phyloP scores from a whole-genome alignment of 2,329 filamentous ascomycete species.

The Epichloe amarillans region DNA sequence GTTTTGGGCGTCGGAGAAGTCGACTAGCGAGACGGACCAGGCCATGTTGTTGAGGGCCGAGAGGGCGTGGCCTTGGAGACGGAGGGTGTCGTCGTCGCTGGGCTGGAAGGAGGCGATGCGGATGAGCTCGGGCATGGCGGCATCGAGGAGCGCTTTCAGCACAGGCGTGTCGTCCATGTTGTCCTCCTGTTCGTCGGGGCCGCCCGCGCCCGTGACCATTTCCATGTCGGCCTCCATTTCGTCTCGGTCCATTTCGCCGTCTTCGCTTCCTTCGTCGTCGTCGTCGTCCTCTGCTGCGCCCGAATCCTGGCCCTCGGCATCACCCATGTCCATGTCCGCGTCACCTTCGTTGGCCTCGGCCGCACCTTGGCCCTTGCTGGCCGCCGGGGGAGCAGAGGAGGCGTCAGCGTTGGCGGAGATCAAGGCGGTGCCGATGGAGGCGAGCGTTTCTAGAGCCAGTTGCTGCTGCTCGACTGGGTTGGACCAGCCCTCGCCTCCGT shows the following conservation, averaged over 20 bases:
- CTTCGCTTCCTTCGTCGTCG: conserved; percentile 26
- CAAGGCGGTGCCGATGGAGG: conserved; percentile 49
- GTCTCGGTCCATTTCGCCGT: conserved; percentile 43
- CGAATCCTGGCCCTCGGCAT: conserved; percentile 23
- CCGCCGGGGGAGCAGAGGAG: conserved; percentile 4
- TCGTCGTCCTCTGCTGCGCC: conserved; percentile 20
- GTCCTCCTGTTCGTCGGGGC: conserved; percentile 22
- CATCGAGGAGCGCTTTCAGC: conserved; percentile 28
- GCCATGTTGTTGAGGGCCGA: conserved; percentile 53
- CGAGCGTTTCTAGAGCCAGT: conserved; percentile 47
- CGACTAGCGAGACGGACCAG: conserved; percentile 50
- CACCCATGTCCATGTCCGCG: conserved; percentile 25
- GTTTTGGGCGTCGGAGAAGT: conserved; percentile 42
- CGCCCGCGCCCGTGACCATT: conserved; percentile 40
- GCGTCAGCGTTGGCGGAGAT: conserved; percentile 33
- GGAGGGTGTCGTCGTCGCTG: conserved; percentile 25
- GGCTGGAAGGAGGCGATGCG: conserved; percentile 30
- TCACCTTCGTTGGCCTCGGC: conserved; percentile 27
- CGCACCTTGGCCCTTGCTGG: conserved; percentile 17
- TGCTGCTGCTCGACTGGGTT: conserved; percentile 33
- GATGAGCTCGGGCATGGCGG: conserved; percentile 30
- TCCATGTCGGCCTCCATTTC: conserved; percentile 53
- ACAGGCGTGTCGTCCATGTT: conserved; percentile 40
- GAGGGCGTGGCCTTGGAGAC: conserved; percentile 40
- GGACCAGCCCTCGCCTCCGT: conserved; percentile 24